phyloP scores from a whole-genome alignment of 139 green algal species.

The Mychonastes homosphaera region DNA sequence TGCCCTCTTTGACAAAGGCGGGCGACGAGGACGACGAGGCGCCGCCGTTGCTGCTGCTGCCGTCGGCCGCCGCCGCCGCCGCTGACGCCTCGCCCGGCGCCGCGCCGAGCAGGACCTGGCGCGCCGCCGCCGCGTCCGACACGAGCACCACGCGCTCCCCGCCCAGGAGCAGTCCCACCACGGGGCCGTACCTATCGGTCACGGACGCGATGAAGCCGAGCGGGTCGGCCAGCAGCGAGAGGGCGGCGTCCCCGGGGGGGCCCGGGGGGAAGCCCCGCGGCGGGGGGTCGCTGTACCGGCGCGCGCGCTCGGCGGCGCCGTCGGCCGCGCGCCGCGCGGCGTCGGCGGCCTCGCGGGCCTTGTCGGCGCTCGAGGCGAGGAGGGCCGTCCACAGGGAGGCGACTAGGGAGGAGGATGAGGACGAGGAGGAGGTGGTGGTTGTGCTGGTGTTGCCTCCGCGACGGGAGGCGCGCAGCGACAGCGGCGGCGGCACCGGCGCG shows the following conservation, averaged over 20 bases:
- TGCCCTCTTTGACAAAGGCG: conserved; percentile 55
- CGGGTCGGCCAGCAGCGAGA: conserved; percentile 48
- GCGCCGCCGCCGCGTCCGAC: conserved; percentile 26
- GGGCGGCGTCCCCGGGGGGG: conserved; percentile 46
- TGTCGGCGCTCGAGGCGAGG: not conserved
- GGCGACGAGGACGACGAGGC: conserved; percentile 24
- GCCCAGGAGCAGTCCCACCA: conserved; percentile 63
- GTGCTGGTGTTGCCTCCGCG: not conserved
- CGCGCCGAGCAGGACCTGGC: conserved; percentile 25
- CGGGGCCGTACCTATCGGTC: conserved; percentile 28
- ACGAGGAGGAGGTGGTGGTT: not conserved
- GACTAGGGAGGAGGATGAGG: not conserved
- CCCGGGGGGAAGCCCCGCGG: conserved; percentile 36
- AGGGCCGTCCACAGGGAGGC: not conserved
- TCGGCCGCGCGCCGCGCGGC: not conserved
- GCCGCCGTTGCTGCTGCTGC: too few species aligned
- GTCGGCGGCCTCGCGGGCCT: not conserved
- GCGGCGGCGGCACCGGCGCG: too few species aligned
- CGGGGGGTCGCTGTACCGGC: not conserved
- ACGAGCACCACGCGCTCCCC: conserved; percentile 71
- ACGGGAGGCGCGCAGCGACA: too few species aligned
- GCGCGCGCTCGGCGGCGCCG: not conserved
- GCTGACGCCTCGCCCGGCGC: too few species aligned
- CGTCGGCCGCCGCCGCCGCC: too few species aligned
- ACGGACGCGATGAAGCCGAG: conserved; percentile 45